Conservation (phyloP, 345 rosid species). For the Excoecaria cochinchinensis region DNA sequence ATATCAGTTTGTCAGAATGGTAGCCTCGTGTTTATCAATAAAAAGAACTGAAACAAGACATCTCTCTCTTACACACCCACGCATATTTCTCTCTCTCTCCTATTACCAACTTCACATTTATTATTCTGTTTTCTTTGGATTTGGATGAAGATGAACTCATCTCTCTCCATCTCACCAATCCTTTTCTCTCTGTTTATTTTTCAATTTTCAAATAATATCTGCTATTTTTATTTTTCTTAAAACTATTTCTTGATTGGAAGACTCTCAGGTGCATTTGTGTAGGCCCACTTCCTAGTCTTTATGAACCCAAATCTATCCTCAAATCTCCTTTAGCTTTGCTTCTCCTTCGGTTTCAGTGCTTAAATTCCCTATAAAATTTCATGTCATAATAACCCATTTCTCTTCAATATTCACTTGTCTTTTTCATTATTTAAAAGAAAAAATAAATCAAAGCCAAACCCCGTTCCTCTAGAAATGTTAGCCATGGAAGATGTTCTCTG, state of each 20-base stretch:
- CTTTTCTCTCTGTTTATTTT: no score
- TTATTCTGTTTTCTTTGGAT: not conserved
- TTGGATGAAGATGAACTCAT: no score
- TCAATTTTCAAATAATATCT: no score
- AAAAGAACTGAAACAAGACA: not conserved
- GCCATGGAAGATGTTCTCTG: conserved; percentile 60
- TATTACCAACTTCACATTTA: conserved; percentile 24
- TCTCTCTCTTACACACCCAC: conserved; percentile 34
- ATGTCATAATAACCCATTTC: not conserved
- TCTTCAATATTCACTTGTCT: not conserved
- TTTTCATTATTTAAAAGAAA: no score
- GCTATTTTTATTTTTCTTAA: no score
- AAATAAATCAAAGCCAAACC: not conserved
- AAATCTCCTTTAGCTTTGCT: not conserved
- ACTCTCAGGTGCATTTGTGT: conserved; percentile 15
- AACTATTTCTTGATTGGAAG: conserved; percentile 18
- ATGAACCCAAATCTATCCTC: conserved; percentile 20
- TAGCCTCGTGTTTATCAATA: conserved; percentile 16
- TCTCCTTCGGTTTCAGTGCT: conserved; percentile 43
- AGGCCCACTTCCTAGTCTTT: conserved; percentile 21
- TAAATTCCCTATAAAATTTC: conserved; percentile 25
- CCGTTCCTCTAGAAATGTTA: conserved; percentile 28
- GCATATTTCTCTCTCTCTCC: conserved; percentile 20
- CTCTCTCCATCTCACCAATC: not conserved
- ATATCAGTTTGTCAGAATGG: not conserved